Base-by-base conservation (phyloP, 1,139 yeast genomes). In the Diutina scorzettiae region DNA sequence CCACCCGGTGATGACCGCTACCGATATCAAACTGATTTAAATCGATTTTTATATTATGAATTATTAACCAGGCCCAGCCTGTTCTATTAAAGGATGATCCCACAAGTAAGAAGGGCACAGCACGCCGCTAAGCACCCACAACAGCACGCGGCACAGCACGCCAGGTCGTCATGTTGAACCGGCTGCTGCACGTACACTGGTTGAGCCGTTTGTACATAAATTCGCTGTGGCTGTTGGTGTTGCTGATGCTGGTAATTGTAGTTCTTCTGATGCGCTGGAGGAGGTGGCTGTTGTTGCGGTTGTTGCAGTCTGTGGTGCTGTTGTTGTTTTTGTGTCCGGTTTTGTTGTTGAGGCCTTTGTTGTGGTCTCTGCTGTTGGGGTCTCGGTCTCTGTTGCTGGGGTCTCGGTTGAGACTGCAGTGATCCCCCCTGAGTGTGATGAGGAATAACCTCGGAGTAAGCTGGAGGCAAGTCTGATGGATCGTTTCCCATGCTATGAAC, bases 91-190 rank as follows among this genome's bases (percentile, higher is more conserved):
- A 32, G 37, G 20, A 32, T 32, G 24, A 34, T 34, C 9, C 39
- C 39, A 23, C 39, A 34, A 14, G 39, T 34, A n/a, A 34, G n/a
- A 14, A 34, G 14, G 12, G 39, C 39, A 23, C 39, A 34, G 28
- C 39, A 34, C 3, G 39, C 39, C 3, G 39, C 39, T 4, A 21
- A 23, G 23, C 39, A 34, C 5, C 28, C 39, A 23, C 39, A 34
- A 23, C 39, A 34, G 11, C 24, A 34, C 3, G 39, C 27, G 7
- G 17, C 39, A 16, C 39, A 34, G 18, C 39, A 34, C 18, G 28
- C 39, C 11, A 14, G 17, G 18, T 34, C 39, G 16, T 34, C 28
- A 4, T n/a, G 14, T 17, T 17, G 27, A 9, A 23, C 39, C 9
- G 39, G 39, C 17, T 34, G 39, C 20, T 34, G 39, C 5, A 34